Base-by-base conservation (phyloP, 371 early-diverging fungal genomes). In the Batkoa obscura region DNA sequence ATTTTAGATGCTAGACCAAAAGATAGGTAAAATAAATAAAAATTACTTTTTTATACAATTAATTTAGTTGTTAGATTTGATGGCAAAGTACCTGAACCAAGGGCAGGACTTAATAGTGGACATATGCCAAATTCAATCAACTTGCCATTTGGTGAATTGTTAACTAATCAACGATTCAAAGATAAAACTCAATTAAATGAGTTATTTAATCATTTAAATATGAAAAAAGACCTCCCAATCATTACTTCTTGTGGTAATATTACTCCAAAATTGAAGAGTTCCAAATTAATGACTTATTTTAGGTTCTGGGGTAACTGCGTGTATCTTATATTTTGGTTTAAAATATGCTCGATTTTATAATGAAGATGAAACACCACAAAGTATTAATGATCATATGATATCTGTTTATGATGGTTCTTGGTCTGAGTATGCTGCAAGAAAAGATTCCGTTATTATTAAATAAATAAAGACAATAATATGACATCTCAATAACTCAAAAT, bases 391-490 rank as follows among this genome's bases (percentile, higher is more conserved):
- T 30, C 62, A 70, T 32, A 59, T 76, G 38, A 60, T 88, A 35
- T 68, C 84, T 1, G 75, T 88, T 3, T 88, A 80, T 64, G 88
- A 88, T 62, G 88, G 88, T 4, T 82, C 83, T 46, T 88, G 88
- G 88, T 76, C 84, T 8, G 87, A 88, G 59, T 88, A 86, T 60
- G 86, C 84, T 32, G 69, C 67, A 3, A 45, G 4, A 17, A 15
- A 45, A 17, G 4, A 3, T 15, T 13, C n/a, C 17, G 3, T 17
- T 15, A 45, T 45, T 17, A 4, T 45, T 45, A 45, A 45, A 15
- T n/a, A n/a, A n/a, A n/a, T n/a, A n/a, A n/a, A n/a, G n/a, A n/a
- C n/a, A n/a, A n/a, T n/a, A n/a, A n/a, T n/a, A n/a, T n/a, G n/a
- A n/a, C n/a, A n/a, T n/a, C n/a, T n/a, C n/a, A n/a, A n/a, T n/a